Evolutionary conservation across 768 basidiomycete species (phyloP), one percentile per base, ranked within the genome.

Genomic region (Fomitopsis pulvina): DNA sequence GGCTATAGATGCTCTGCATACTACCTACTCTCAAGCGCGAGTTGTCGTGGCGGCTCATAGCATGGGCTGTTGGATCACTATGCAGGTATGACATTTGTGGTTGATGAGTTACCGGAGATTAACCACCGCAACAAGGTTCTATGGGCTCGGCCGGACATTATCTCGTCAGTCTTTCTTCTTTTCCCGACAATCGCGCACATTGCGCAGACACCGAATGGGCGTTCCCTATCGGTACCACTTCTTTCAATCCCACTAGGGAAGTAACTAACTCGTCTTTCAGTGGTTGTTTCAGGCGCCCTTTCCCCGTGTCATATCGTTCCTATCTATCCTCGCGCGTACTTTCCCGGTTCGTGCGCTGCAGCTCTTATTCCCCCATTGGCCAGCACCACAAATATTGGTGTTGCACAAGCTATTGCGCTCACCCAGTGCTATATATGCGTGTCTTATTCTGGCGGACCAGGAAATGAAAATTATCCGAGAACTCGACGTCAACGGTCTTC

Each of bases 161-260:
- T 80, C 16, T 51, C 68, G 11, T 70, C 71, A 3, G 66, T 71
- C 1, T 82, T 85, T 53, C 60, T 89, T 47, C 70, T 93, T 7
- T 87, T 85, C 64, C 89, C 88, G 0, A 80, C 87, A 0, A 68
- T 89, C 28, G 74, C 75, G 2, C 67, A 82, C 59, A 83, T 93
- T 24, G 75, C 69, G 2, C 58, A 67, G 12, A 83, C 84, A 0
- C 85, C 84, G 2, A 86, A 85, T 55, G 88, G 85, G 1, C 69
- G 66, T 30, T 65, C 53, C 18, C 63, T 89, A 22, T 78, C 75
- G 42, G 84, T 86, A 56, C 21, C 20, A 29, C 34, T 30, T 11
- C 18, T 16, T 22, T 10, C 6, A 9, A 45, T 30, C 21, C 7
- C 11, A 18, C 26, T 21, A 11, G 3, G 6, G 8, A 16, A 12